phyloP scores from a whole-genome alignment of 2,329 filamentous ascomycete genomes.

The Sporothrix luriei region DNA sequence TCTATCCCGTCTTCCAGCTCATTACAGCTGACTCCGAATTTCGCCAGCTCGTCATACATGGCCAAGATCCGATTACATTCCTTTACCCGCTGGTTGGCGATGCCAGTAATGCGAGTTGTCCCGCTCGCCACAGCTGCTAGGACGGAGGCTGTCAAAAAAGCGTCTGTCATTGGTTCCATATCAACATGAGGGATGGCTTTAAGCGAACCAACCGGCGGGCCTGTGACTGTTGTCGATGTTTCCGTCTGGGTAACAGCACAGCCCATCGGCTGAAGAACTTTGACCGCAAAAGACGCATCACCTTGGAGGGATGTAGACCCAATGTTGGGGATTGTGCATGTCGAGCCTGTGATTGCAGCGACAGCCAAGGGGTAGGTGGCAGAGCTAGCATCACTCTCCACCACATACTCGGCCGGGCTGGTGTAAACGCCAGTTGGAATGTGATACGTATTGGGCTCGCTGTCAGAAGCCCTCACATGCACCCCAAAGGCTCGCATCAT shows the following conservation, averaged over 20 bases:
- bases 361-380: slow-evolving; percentile 94
- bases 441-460: slow-evolving; percentile 87
- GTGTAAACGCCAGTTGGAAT: slow-evolving; percentile 82
- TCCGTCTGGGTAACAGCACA: slow-evolving; percentile 84
- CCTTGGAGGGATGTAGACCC: slow-evolving; percentile 90
- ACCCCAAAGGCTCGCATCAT: slow-evolving; percentile 97
- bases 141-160: slow-evolving; percentile 92
- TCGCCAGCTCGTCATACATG: slow-evolving; percentile 92
- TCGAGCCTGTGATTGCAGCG: slow-evolving; percentile 93
- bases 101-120: slow-evolving; percentile 84
- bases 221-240: slow-evolving; percentile 87
- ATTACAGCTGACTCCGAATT: slow-evolving; percentile 83
- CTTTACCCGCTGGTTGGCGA: slow-evolving; percentile 96
- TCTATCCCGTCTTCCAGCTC: slow-evolving; percentile 96
- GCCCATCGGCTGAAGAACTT: slow-evolving; percentile 90
- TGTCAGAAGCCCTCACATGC: slow-evolving; percentile 71
- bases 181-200: slow-evolving; percentile 80
- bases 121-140: slow-evolving; percentile 85
- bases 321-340: slow-evolving; percentile 94
- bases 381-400: slow-evolving; percentile 97
- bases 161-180: slow-evolving; percentile 99
- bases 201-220: slow-evolving; percentile 73
- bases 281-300: slow-evolving; percentile 89
- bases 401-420: slow-evolving; percentile 82
- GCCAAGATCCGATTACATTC: slow-evolving; percentile 96